Base-by-base conservation (phyloP, 148 eudicot species). In the Chenopodium quinoa region DNA sequence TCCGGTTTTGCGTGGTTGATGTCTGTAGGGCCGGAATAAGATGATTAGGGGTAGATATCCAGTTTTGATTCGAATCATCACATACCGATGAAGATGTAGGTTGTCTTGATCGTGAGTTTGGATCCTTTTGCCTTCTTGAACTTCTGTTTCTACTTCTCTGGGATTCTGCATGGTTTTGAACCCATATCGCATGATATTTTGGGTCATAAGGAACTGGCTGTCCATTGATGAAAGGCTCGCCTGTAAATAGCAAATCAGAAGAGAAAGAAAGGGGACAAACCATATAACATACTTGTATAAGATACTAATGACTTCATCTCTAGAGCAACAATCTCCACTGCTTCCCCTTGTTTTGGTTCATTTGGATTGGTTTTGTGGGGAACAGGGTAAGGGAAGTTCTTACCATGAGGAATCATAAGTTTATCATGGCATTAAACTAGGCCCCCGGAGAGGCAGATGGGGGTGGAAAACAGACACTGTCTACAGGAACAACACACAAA, bases 201-300 rank as follows among this genome's bases (percentile, higher is more conserved):
- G 87, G 87, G 76, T 85, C 87, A 58, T 85, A 85, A 7, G 87
- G 84, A 66, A 85, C 87, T 56, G 84, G 71, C 77, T 78, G 82
- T 1, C 87, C 87, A n/a, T 85, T 62, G 74, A 85, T 85, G 50
- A 85, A 81, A 73, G 87, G 87, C 71, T 85, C 87, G 9, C 87
- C 87, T 85, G 84, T 78, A 66, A 63, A 78, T 5, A 40, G 8
- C 29, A 4, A 44, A 54, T 56, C 6, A 34, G 32, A 73, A 62
- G 37, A 80, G 82, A 80, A 23, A 44, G 19, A 16, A 27, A n/a
- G 17, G 58, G 70, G 40, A 11, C 12, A 80, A 44, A n/a, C 17
- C 23, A 72, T 37, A 3, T 56, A 0, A 9, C 75, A 22, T 9
- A 37, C 12, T 52, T 10, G 56, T 9, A 17, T 4, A 17, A 56